Base-by-base conservation (phyloP, 768 basidiomycete genomes). In the Boletus reticulatus region DNA sequence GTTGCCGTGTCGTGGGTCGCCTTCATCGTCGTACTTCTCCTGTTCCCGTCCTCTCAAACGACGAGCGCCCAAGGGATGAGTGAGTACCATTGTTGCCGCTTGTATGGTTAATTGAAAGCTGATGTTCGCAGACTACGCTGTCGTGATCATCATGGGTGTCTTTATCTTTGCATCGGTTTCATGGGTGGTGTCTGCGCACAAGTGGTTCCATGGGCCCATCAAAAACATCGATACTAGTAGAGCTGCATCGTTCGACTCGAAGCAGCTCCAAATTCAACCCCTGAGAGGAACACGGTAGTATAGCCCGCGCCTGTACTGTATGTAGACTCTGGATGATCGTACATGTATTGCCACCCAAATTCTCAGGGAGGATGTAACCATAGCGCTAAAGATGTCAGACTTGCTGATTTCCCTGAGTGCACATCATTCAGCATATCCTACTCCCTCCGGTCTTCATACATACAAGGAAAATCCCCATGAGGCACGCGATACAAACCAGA, bases 181-280 rank as follows among this genome's bases (percentile, higher is more conserved):
- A 7, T 89, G 88, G 88, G 67, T 84, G 7, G 32, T 84, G 5
- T 87, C 86, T 22, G 88, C 88, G 1, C 80, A 71, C 36, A 81
- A 84, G 55, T 89, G 87, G 87, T 89, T 89, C 72, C 76, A 71
- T 22, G 87, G 87, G 0, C 87, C 87, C 17, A 74, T 88, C 47
- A 70, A 73, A 59, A 88, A 78, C 50, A 66, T 82, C 13, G 72
- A 77, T 43, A 71, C 19, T 6, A 41, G 48, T 16, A 6, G 43
- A 19, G 34, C 20, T 16, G 49, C 9, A 19, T 62, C 59, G 16
- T 24, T 52, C 1, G 52, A 57, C 29, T 48, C 53, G 38, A 64
- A 70, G 47, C 37, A 48, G 48, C 29, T 50, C n/a, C 52, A 53
- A 45, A 50, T 27, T 39, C 9, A 39, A 20, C 12, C 37, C 10